phyloP scores from a whole-genome alignment of 2,329 filamentous ascomycete species.

The Immersiporthe knoxdaviesiana region DNA sequence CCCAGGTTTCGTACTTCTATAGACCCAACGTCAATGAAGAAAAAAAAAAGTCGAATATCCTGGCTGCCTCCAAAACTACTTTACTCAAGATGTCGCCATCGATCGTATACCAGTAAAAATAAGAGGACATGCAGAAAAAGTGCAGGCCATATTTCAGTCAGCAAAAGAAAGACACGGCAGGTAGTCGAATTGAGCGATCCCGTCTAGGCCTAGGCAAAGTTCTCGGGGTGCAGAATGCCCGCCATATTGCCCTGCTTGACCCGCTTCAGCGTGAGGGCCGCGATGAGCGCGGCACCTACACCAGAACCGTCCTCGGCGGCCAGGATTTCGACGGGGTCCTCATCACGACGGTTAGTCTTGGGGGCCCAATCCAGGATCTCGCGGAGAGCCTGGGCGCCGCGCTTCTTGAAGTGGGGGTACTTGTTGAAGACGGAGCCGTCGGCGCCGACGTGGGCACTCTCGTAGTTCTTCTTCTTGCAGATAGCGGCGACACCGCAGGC shows the following conservation, averaged over 20 bases:
- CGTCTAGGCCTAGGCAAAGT: conserved; percentile 54
- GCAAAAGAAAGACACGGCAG: not conserved
- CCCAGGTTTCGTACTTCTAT: conserved; percentile 8
- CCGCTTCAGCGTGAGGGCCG: conserved; percentile 69
- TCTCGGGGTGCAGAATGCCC: conserved; percentile 67
- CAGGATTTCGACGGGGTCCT: conserved; percentile 85
- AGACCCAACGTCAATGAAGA: not conserved
- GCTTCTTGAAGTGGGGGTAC: conserved; percentile 96
- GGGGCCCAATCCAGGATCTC: conserved; percentile 95
- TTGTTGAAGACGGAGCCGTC: conserved; percentile 99
- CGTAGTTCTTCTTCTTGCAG: conserved; percentile 91
- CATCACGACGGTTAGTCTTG: conserved; percentile 68
- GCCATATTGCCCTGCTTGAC: conserved; percentile 65
- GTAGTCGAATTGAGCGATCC: not conserved
- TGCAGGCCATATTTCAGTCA: not conserved
- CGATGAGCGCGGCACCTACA: conserved; percentile 96
- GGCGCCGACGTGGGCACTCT: conserved; percentile 89
- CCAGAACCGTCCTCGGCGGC: conserved; percentile 94
- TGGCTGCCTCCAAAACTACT: not conserved
- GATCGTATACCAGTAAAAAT: conserved; percentile 6
- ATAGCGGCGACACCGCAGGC: conserved; percentile 95
- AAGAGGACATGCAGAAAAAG: not conserved
- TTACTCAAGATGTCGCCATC: not conserved
- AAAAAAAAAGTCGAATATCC: not conserved
- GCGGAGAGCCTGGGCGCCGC: conserved; percentile 83